Evolutionary conservation across 306 rosid species (phyloP), one percentile per base, ranked within the genome.

Genomic region (Sicyos edulis): DNA sequence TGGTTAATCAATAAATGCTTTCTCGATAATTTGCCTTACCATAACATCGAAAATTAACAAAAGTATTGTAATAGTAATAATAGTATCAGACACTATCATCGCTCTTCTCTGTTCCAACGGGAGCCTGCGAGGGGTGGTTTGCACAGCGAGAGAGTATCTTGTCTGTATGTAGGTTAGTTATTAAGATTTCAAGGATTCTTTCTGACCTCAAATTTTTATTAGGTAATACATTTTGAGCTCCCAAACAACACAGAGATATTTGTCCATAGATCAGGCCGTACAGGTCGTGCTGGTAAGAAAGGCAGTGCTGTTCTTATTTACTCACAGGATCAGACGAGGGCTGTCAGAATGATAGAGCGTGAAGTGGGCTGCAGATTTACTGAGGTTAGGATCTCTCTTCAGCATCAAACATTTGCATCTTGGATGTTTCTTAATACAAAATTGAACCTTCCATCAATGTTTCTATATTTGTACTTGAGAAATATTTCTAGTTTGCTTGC

Each of bases 271-370:
- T 91, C 99, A 2, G 99, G 99, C 52, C 83, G 99, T 72, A 95
- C 99, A 67, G 99, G 99, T 21, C 95, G 99, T 80, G 97, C 99
- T 74, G 99, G 99, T 73, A 95, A 86, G 89, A 95, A 86, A 80
- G 99, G 99, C 76, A 70, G 79, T 76, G 99, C 95, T 58, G 84
- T 95, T 83, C 88, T 89, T 71, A 77, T 95, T 29, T 77, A 95
- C 82, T 62, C 92, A 3, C 87, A 82, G 13, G 92, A 79, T 54
- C 92, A 95, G 80, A 8, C 81, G 19, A 89, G 90, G 85, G 82
- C 86, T 64, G 86, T 91, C 32, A 87, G 50, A 83, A 16, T 71
- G 24, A 91, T 95, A 72, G 99, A 95, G 80, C 88, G 90, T 53
- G 99, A 95, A 59, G 97, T 95, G 63, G 97, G 97, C 67, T 68